Evolutionary conservation across 2,329 filamentous ascomycete species (phyloP), one percentile per base, ranked within the genome.

Genomic region (Curvularia verruculosa): DNA sequence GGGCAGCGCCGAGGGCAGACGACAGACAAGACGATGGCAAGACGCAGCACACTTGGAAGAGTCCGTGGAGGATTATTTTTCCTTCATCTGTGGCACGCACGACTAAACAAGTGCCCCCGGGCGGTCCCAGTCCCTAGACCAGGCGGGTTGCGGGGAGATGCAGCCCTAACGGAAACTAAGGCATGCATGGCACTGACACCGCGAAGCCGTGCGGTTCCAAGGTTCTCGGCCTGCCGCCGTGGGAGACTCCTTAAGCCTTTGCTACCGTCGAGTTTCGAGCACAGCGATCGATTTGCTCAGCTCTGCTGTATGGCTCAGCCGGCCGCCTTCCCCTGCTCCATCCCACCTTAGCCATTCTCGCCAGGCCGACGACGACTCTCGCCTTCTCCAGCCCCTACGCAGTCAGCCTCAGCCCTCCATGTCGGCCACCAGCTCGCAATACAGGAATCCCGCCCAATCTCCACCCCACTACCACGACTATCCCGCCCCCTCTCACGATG

Each of bases 401-500:
- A 50, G 64, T 62, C 67, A 69, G 64, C 65, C 63, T 56, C 65
- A 58, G 60, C 59, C 58, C 65, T 63, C 60, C 61, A 71, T 72
- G 69, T 65, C 69, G 44, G 61, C 69, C 65, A 70, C 68, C 54
- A 56, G 53, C 46, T 64, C 71, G 63, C 67, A 70, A 59, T 69
- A 71, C 70, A 61, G 67, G 60, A 66, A 62, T 65, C 59, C 66
- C 44, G 64, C 66, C 59, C 48, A 61, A 59, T 58, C 63, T 52
- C 63, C 63, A 52, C 68, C 69, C 61, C 70, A 69, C 65, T 69
- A 70, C 66, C 67, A 64, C 44, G 49, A 65, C 46, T 60, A 66
- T 49, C 53, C 63, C 49, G 50, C 60, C 41, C 57, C 51, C 59
- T 52, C 50, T 54, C 60, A 69, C 59, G 67, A 70, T 36, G 64